Evolutionary conservation across 352 stramenopile species (phyloP), one percentile per base, ranked within the genome.

Genomic region (Phytophthora macrochlamydospora): DNA sequence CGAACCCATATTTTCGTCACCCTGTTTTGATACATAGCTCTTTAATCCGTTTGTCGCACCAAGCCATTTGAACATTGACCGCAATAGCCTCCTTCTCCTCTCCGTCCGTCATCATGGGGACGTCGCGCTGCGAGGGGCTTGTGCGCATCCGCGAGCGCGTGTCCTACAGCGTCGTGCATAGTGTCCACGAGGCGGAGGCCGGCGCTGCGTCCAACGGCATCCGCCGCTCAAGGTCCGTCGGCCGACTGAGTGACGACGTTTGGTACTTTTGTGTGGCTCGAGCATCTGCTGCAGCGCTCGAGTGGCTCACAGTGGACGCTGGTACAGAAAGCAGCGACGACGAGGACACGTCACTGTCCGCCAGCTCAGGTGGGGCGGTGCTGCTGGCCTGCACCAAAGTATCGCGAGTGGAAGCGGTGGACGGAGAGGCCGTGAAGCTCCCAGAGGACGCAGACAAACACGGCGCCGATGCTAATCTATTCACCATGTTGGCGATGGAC

Each of bases 251-350:
- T 9, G 76, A 85, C 42, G 75, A 79, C 32, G 57, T 76, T 44
- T 87, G 79, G 79, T 85, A 87, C 62, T 77, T n/a, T 37, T 85
- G 76, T 58, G 62, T 79, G 45, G 46, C 65, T 2, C 51, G 33
- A 9, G 49, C 63, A n/a, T 48, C 61, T 44, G 14, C 51, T 8
- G 45, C 65, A 9, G 44, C 57, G 42, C 60, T 87, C 37, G 62
- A 81, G 56, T 87, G 78, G 78, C 79, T 83, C 35, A 73, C 65
- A 7, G 53, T 83, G 40, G 67, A 78, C 31, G 56, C 62, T 8
- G 69, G 65, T 12, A 75, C 71, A 5, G 73, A 78, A 2, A 78
- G 64, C 32, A 76, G 66, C 13, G 65, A 71, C 0, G 71, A 74
- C 1, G 68, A 73, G 7, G 69, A 72, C 18, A 28, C 28, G 8